A percentile compares a stretch with the other conserved stretches of the same genome.
Evolutionary conservation across 2,329 filamentous ascomycete genomes (phyloP).

Genomic region (Clarireedia hainanense): DNA sequence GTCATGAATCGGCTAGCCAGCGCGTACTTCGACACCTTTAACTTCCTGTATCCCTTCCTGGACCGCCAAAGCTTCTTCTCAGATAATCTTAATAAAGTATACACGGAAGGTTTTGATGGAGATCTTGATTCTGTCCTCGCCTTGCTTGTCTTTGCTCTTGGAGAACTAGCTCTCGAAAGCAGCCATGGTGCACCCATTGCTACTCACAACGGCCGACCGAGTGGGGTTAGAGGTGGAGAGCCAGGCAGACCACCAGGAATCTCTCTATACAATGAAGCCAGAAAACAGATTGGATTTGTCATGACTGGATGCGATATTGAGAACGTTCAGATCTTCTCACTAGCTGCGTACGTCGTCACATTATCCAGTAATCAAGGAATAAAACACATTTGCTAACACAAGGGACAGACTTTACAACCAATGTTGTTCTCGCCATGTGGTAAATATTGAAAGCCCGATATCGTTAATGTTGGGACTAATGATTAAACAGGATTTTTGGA

Average conservation of each 20-base stretch:
- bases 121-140: conserved; percentile 43
- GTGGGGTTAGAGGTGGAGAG: conserved; percentile 46
- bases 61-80: conserved; percentile 47
- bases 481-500: conserved; percentile 48
- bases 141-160: conserved; percentile 50
- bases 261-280: conserved; percentile 53
- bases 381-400: neutral
- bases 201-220: conserved; percentile 36
- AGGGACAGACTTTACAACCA: conserved; percentile 42
- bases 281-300: conserved; percentile 50
- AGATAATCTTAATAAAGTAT: conserved; percentile 38
- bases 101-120: conserved; percentile 42
- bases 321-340: conserved; percentile 49
- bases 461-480: conserved; percentile 10
- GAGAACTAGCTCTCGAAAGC: conserved; percentile 48
- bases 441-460: conserved; percentile 25
- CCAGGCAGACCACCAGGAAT: conserved; percentile 45
- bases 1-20: conserved; percentile 43
- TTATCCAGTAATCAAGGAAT: neutral
- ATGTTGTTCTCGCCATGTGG: conserved; percentile 43
- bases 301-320: conserved; percentile 48
- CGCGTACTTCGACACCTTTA: conserved; percentile 52
- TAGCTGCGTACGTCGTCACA: conserved; percentile 41
- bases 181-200: conserved; percentile 39
- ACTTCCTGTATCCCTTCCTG: conserved; percentile 50